A percentile compares a stretch with the other conserved stretches of the same genome.
Evolutionary conservation across 1,284 basidiomycete genomes (phyloP).

Genomic region (Ustilago vetiveriae): DNA sequence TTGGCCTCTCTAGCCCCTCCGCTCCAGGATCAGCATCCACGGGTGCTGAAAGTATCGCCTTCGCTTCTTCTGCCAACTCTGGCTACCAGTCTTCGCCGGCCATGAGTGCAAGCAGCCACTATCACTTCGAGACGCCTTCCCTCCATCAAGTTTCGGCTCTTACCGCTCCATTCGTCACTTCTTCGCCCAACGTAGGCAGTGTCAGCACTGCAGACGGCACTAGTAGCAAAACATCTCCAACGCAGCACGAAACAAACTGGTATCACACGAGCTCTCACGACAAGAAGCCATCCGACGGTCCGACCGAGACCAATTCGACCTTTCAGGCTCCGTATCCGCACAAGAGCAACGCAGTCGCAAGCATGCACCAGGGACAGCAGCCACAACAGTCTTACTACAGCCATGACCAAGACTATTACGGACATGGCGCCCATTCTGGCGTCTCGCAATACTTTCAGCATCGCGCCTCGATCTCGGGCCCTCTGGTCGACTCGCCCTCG

Average conservation of each 20-base stretch:
- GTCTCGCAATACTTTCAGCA: slow-evolving; percentile 43
- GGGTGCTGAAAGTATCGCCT: slow-evolving; percentile 4
- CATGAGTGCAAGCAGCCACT: slow-evolving; percentile 35
- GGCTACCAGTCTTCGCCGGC: slow-evolving; percentile 26
- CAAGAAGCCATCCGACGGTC: slow-evolving; percentile 13
- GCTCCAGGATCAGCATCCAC: slow-evolving; percentile 7
- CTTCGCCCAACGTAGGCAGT: slow-evolving; percentile 26
- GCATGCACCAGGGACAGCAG: slow-evolving; percentile 10
- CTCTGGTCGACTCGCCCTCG: slow-evolving; percentile 38
- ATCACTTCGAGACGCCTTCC: slow-evolving; percentile 34
- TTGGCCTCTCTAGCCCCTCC: neutral
- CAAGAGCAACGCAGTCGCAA: slow-evolving; percentile 1
- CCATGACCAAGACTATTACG: slow-evolving; percentile 28
- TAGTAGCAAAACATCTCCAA: slow-evolving; percentile 23
- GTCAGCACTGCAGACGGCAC: slow-evolving; percentile 15
- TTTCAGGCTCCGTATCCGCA: slow-evolving; percentile 24
- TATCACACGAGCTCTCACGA: slow-evolving; percentile 17
- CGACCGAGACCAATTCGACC: slow-evolving; percentile 4
- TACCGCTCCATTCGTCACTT: slow-evolving; percentile 16
- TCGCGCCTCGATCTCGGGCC: slow-evolving; percentile 53
- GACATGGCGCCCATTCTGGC: slow-evolving; percentile 7
- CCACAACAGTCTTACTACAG: slow-evolving; percentile 11
- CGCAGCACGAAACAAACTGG: slow-evolving; percentile 25
- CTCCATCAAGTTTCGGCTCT: slow-evolving; percentile 28
- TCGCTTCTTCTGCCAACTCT: slow-evolving; percentile 6